These are phyloP conservation scores for Cercospora citrullina DNA, from an alignment of 2,329 filamentous ascomycete genomes.

Conservation along the genomic window DNA sequence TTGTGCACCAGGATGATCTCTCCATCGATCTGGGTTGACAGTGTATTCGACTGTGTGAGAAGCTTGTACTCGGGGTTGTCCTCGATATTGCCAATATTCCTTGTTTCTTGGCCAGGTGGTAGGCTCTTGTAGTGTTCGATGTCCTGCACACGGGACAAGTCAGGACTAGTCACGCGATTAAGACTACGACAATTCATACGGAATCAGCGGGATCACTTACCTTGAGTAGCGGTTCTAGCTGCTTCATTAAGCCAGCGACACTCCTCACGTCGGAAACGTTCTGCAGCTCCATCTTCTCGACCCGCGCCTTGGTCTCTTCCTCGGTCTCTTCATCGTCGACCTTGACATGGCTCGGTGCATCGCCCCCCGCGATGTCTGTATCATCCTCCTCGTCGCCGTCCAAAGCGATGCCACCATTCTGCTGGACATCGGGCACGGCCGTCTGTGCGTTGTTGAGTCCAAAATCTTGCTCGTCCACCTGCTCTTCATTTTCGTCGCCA, in stretches of 20 bases:
- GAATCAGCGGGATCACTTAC: constrained; percentile 56
- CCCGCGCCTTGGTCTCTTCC: constrained; percentile 71
- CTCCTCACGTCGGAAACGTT: constrained; percentile 74
- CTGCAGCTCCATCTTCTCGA: constrained; percentile 79
- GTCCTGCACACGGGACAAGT: constrained; percentile 67
- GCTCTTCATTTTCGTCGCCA: constrained; percentile 69
- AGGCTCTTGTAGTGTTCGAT: constrained; percentile 74
- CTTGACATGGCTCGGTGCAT: constrained; percentile 35
- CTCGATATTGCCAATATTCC: constrained; percentile 77
- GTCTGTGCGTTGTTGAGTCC: not conserved
- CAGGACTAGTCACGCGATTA: constrained; percentile 67
- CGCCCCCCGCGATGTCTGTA: constrained; percentile 46
- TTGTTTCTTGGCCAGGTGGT: constrained; percentile 63
- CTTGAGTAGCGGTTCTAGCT: constrained; percentile 76
- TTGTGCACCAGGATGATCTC: constrained; percentile 95
- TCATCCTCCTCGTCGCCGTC: constrained; percentile 56
- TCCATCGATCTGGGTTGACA: constrained; percentile 89
- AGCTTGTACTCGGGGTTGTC: constrained; percentile 91
- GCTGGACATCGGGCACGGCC: constrained; percentile 49
- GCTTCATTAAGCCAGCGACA: constrained; percentile 78
- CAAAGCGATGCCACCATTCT: constrained; percentile 56
- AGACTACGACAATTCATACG: constrained; percentile 47
- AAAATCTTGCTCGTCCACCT: constrained; percentile 34
- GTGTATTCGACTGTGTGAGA: constrained; percentile 80
- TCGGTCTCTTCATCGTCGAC: constrained; percentile 61